Evolutionary conservation across 345 rosid species (phyloP).

Genomic region (Lenwebbia sp.): DNA sequence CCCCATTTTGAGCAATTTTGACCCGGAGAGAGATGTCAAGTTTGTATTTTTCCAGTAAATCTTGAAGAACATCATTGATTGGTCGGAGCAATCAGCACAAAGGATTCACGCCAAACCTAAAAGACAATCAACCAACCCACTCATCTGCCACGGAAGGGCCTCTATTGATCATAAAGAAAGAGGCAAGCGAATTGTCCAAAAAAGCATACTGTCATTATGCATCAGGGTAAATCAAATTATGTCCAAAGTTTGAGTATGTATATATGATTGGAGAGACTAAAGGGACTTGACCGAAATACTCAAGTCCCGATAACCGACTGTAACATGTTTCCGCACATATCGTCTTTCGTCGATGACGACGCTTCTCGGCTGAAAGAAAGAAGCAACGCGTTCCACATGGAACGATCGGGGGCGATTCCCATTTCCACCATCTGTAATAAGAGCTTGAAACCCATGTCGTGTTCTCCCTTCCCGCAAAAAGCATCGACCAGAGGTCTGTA

Average conservation of each 20-base stretch:
- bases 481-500: slow-evolving; percentile 31
- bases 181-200: neutral
- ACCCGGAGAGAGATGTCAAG: neutral
- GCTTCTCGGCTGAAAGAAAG: slow-evolving; percentile 28
- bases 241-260: neutral
- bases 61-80: neutral
- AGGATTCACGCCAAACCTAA: neutral
- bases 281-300: neutral
- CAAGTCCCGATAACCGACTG: slow-evolving; percentile 6
- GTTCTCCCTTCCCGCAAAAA: slow-evolving; percentile 32
- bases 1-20: neutral
- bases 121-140: neutral
- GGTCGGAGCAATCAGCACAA: neutral
- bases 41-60: neutral
- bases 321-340: slow-evolving; percentile 1
- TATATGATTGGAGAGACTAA: neutral
- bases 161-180: neutral
- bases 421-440: slow-evolving; percentile 50
- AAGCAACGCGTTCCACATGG: slow-evolving; percentile 48
- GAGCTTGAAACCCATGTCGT: slow-evolving; percentile 25
- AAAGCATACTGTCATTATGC: neutral
- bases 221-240: neutral
- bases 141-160: neutral
- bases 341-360: slow-evolving; percentile 6
- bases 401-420: slow-evolving; percentile 39